phyloP scores from a whole-genome alignment of 805 yeast species.

The Metschnikowia arizonensis region DNA sequence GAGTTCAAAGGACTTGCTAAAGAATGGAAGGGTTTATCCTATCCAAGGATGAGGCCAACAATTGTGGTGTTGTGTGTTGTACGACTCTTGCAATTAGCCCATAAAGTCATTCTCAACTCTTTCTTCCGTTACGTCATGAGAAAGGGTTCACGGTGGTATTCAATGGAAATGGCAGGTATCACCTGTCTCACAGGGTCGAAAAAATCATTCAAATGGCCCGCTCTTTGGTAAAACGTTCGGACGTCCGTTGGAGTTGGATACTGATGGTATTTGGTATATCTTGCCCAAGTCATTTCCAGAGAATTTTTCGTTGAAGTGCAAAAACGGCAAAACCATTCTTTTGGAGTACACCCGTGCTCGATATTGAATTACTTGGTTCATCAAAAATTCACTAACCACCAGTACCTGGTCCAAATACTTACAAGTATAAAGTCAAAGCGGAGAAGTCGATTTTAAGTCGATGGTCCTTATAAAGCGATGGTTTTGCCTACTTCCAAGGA shows the following conservation, averaged over 20 bases:
- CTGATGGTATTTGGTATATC: conserved; percentile 99
- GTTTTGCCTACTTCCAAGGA: conserved; percentile 94
- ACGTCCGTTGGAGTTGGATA: conserved; percentile 91
- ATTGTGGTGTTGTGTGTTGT: conserved; percentile 89
- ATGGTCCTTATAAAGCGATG: conserved; percentile 98
- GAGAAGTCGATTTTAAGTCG: conserved; percentile 97
- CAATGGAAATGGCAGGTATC: conserved; percentile 99
- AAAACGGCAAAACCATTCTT: conserved; percentile 71
- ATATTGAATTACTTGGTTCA: conserved; percentile 95
- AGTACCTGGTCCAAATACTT: conserved; percentile 76
- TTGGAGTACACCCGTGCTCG: conserved; percentile 92
- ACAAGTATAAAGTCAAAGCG: conserved; percentile 69
- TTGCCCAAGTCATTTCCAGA: conserved; percentile 93
- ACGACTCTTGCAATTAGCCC: conserved; percentile 93
- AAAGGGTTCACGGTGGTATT: conserved; percentile 98
- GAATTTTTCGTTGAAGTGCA: conserved; percentile 63
- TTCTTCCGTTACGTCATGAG: conserved; percentile 99
- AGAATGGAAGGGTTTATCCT: conserved; percentile 80
- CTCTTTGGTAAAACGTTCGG: conserved; percentile 87
- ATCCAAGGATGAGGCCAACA: conserved; percentile 81
- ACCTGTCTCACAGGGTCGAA: conserved; percentile 98
- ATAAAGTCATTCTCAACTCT: conserved; percentile 92
- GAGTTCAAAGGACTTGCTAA: conserved; percentile 92
- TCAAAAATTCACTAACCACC: conserved; percentile 85
- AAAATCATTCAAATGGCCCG: conserved; percentile 97